A percentile compares a stretch with the other conserved stretches of the same genome.
Evolutionary conservation across 2,329 filamentous ascomycete species (phyloP).

Genomic region (Biscogniauxia sp.): DNA sequence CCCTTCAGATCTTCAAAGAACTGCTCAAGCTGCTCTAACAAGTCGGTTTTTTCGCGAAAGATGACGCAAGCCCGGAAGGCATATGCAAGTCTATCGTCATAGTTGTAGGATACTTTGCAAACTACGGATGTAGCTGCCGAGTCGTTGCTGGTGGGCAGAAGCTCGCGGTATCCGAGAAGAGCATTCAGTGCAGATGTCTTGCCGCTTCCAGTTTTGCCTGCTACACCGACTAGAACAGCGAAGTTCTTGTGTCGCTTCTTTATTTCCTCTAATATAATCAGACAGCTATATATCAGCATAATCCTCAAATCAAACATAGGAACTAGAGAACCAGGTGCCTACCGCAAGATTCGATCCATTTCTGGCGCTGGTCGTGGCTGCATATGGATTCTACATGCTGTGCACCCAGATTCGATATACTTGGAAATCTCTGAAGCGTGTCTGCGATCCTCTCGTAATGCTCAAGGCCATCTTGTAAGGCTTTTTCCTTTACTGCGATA

Average conservation of each 20-base stretch:
- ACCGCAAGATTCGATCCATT: conserved; percentile 1
- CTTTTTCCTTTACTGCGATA: too few relatives aligned
- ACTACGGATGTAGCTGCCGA: conserved; percentile 28
- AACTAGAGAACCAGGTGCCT: neutral
- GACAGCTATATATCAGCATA: too few relatives aligned
- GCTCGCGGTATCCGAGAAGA: conserved; percentile 20
- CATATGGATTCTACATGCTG: neutral
- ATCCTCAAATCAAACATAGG: too few relatives aligned
- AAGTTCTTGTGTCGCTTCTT: conserved; percentile 9
- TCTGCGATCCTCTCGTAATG: too few relatives aligned
- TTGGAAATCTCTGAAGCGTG: neutral
- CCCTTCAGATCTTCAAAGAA: conserved; percentile 18
- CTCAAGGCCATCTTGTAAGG: too few relatives aligned
- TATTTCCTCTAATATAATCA: conserved; percentile 2
- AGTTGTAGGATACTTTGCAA: conserved; percentile 29
- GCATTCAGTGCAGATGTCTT: conserved; percentile 29
- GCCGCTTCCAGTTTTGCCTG: conserved; percentile 26
- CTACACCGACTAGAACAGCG: conserved; percentile 23
- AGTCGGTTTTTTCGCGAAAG: conserved; percentile 15
- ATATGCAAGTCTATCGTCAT: conserved; percentile 9
- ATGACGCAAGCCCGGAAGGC: conserved; percentile 22
- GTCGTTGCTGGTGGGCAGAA: conserved; percentile 32
- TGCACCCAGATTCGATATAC: neutral
- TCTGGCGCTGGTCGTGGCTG: neutral
- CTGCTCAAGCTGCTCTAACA: conserved; percentile 13